Evolutionary conservation across 768 basidiomycete species (phyloP).

Genomic region (Leccinum broughii): DNA sequence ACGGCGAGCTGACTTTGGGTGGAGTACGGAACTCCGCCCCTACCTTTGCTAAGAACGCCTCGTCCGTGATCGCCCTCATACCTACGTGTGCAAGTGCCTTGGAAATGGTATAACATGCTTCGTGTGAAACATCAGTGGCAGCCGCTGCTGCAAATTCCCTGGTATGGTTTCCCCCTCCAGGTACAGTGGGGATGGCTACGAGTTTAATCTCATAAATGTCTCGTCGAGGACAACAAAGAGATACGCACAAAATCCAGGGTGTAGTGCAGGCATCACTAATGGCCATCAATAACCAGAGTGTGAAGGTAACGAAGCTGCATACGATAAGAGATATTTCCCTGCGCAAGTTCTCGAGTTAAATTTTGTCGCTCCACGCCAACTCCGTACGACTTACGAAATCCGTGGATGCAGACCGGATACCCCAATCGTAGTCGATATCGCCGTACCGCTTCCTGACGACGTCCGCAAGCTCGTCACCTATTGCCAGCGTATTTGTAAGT

Average conservation of each 20-base stretch:
- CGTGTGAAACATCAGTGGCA: conserved; percentile 58
- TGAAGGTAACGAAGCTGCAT: conserved; percentile 1
- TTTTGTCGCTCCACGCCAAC: neutral
- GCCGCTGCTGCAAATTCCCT: conserved; percentile 65
- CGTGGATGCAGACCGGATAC: conserved; percentile 71
- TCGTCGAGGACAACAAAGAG: neutral
- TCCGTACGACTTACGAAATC: conserved; percentile 63
- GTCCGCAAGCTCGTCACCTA: conserved; percentile 66
- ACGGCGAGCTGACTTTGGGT: neutral
- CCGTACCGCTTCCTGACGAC: conserved; percentile 64
- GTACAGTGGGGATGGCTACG: conserved; percentile 72
- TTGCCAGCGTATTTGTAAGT: neutral
- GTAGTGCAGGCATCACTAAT: conserved; percentile 63
- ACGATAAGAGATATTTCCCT: conserved; percentile 72
- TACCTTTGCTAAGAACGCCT: conserved; percentile 59
- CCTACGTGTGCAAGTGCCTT: conserved; percentile 74
- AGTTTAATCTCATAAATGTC: conserved; percentile 2
- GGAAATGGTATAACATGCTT: conserved; percentile 64
- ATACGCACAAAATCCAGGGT: conserved; percentile 59
- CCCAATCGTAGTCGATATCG: conserved; percentile 61
- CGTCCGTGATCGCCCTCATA: conserved; percentile 68
- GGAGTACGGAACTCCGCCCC: conserved; percentile 2
- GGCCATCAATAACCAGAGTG: conserved; percentile 4
- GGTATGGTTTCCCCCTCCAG: conserved; percentile 79
- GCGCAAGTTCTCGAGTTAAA: neutral